Evolutionary conservation across 2,329 filamentous ascomycete genomes (phyloP).

Genomic region (Fusarium globosum): DNA sequence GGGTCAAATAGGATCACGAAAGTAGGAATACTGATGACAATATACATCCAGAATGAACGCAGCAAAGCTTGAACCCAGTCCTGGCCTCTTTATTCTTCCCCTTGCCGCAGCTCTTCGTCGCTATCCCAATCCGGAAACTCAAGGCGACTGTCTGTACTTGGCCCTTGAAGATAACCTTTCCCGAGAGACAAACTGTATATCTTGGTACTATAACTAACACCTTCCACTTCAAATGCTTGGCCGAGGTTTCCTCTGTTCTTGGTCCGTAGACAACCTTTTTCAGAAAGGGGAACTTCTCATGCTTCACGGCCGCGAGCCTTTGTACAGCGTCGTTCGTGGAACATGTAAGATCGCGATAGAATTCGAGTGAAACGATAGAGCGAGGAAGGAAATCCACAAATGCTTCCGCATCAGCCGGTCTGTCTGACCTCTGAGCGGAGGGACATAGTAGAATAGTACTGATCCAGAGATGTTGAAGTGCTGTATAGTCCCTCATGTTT

Average conservation of each 20-base stretch:
- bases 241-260: not conserved
- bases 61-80: not conserved
- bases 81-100: not conserved
- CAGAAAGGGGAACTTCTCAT: not conserved
- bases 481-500: not conserved
- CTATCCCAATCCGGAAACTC: not conserved
- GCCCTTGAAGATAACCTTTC: not conserved
- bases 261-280: not conserved
- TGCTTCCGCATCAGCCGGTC: not conserved
- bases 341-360: not conserved
- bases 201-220: not conserved
- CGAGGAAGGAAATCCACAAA: not conserved
- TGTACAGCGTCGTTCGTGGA: fast-evolving
- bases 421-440: too few relatives aligned
- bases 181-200: not conserved
- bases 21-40: not conserved
- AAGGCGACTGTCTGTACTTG: not conserved
- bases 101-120: not conserved
- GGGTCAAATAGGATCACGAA: not conserved
- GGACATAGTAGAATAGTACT: not conserved
- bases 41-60: not conserved
- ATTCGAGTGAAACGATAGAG: not conserved
- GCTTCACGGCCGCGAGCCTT: not conserved
- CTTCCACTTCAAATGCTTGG: not conserved
- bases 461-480: not conserved